Conservation (phyloP, 371 early-diverging fungal genomes). For the Choanephora cucurbitarum region DNA sequence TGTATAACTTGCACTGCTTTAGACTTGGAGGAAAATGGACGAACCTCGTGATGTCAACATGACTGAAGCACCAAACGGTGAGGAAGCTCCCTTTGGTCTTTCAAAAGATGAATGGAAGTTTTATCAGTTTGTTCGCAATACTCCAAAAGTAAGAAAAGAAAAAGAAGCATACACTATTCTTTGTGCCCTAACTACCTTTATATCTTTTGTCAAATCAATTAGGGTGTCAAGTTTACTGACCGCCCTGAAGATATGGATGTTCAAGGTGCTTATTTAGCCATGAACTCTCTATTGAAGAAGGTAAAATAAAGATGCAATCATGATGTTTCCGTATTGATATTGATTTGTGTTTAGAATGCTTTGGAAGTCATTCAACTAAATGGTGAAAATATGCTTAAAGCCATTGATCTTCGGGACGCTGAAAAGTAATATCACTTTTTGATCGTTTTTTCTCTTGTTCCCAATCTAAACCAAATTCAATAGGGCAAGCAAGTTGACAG, state of each 20-base stretch:
- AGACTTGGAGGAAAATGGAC: slow-evolving; percentile 3
- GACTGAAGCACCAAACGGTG: slow-evolving; percentile 16
- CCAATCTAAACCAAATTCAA: not conserved
- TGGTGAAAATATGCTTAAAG: slow-evolving; percentile 44
- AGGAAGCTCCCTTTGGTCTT: slow-evolving; percentile 29
- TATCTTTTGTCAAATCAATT: not conserved
- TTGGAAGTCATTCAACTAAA: slow-evolving; percentile 36
- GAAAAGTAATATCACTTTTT: slow-evolving; percentile 38
- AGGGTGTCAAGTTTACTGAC: slow-evolving; percentile 49
- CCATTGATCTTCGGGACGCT: slow-evolving; percentile 39
- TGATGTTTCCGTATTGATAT: too few relatives aligned
- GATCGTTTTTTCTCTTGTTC: not conserved
- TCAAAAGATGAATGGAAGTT: slow-evolving; percentile 29
- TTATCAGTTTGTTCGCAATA: slow-evolving; percentile 25
- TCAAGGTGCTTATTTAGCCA: slow-evolving; percentile 42
- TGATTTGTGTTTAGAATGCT: too few relatives aligned
- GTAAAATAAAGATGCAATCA: too few relatives aligned
- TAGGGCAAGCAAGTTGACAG: slow-evolving; percentile 47
- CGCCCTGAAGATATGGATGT: slow-evolving; percentile 47
- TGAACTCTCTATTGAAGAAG: slow-evolving; percentile 56
- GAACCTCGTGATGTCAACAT: slow-evolving; percentile 8
- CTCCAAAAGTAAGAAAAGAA: slow-evolving; percentile 15
- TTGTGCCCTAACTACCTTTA: too few relatives aligned
- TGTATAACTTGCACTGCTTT: not conserved
- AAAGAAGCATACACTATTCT: too few relatives aligned